Conservation (phyloP, 345 rosid genomes). For the Murraya paniculata region DNA sequence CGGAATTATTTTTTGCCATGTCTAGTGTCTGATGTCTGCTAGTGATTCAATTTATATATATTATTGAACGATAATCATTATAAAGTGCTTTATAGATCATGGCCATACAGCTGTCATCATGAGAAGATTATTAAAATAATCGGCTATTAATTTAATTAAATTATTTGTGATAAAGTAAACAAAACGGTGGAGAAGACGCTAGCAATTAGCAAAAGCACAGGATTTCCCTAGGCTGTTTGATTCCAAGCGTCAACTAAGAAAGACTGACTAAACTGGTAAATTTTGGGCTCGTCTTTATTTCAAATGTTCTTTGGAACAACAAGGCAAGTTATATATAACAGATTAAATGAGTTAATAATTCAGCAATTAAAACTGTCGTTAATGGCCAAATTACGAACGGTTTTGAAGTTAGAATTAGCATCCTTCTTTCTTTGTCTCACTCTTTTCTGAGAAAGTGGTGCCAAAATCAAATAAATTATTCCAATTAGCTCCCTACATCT, state of each 20-base stretch:
- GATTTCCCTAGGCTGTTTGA: neutral
- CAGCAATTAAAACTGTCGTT: neutral
- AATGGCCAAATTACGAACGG: neutral
- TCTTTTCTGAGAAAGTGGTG: too few species aligned
- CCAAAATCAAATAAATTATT: too few species aligned
- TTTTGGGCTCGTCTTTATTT: too few species aligned
- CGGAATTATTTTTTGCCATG: too few species aligned
- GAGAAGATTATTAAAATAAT: neutral
- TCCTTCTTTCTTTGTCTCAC: neutral
- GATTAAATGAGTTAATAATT: neutral
- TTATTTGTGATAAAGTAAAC: neutral
- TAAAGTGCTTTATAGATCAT: slow-evolving; percentile 3
- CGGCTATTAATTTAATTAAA: too few species aligned
- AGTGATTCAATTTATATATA: neutral
- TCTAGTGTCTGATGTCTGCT: neutral
- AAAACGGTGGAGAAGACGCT: neutral
- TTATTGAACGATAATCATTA: neutral
- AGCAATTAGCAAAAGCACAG: neutral
- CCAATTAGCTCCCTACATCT: too few species aligned
- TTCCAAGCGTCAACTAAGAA: neutral
- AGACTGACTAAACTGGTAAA: neutral
- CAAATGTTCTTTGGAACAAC: neutral
- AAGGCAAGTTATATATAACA: neutral
- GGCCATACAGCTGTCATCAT: slow-evolving; percentile 10
- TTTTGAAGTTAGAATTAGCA: neutral